Conservation (phyloP, 2,329 filamentous ascomycete species). For the Alternaria sp. region DNA sequence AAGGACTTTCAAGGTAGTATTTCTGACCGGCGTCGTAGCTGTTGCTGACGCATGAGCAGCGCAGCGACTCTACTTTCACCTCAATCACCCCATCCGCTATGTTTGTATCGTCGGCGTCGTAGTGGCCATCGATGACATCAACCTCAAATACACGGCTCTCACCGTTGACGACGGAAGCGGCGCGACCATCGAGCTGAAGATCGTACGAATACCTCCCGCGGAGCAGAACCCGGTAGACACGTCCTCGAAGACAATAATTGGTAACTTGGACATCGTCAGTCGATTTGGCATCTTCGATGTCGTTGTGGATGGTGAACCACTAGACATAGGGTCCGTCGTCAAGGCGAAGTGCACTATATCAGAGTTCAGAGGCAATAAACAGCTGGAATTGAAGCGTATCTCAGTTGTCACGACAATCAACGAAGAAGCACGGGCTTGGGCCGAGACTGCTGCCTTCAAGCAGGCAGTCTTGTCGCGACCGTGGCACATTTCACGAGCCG, state of each 20-base stretch:
- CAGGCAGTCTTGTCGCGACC: conserved; percentile 60
- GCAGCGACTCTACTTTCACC: conserved; percentile 64
- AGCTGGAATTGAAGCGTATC: conserved; percentile 64
- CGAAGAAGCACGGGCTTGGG: conserved; percentile 64
- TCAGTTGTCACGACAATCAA: conserved; percentile 60
- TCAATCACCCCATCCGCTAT: conserved; percentile 62
- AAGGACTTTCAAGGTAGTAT: conserved; percentile 61
- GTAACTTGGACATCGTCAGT: conserved; percentile 52
- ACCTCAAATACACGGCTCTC: conserved; percentile 56
- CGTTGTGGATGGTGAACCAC: conserved; percentile 40
- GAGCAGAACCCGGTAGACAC: conserved; percentile 36
- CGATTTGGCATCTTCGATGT: conserved; percentile 54
- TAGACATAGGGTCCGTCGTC: conserved; percentile 61
- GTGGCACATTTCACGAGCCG: conserved; percentile 60
- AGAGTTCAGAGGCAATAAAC: conserved; percentile 60
- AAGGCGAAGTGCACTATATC: conserved; percentile 66
- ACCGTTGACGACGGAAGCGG: conserved; percentile 70
- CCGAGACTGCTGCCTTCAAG: conserved; percentile 60
- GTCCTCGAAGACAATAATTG: conserved; percentile 48
- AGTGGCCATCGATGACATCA: conserved; percentile 56
- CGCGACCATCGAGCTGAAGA: conserved; percentile 64
- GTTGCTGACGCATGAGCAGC: conserved; percentile 47
- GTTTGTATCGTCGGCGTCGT: conserved; percentile 57
- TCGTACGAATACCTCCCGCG: conserved; percentile 51
- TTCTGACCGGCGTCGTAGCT: background rate